Evolutionary conservation across 257 asterid species (phyloP).

Genomic region (Cynanchum wilfordii): DNA sequence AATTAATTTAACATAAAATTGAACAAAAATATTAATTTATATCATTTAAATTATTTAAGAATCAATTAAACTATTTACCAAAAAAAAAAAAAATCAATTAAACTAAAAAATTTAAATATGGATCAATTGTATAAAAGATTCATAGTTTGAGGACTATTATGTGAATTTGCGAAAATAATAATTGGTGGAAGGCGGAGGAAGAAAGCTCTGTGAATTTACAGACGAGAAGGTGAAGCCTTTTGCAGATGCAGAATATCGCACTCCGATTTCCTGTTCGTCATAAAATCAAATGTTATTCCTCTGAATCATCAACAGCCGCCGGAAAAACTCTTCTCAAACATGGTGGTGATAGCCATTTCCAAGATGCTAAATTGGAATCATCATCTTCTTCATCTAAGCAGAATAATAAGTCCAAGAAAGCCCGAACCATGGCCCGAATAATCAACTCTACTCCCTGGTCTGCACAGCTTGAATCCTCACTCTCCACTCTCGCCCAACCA

Average conservation of each 20-base stretch:
- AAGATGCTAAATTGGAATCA: slow-evolving; percentile 17
- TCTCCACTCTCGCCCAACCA: slow-evolving; percentile 30
- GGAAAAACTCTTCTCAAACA: neutral
- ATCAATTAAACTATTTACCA: too few species aligned
- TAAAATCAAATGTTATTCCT: slow-evolving; percentile 12
- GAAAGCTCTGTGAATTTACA: neutral
- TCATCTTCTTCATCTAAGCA: slow-evolving; percentile 16
- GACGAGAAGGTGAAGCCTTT: neutral
- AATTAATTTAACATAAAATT: too few species aligned
- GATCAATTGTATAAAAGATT: too few species aligned
- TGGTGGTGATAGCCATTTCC: neutral
- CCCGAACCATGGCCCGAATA: slow-evolving; percentile 46
- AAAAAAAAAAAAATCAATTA: too few species aligned
- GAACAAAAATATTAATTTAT: too few species aligned
- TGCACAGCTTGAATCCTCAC: slow-evolving; percentile 40
- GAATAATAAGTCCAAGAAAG: slow-evolving; percentile 36
- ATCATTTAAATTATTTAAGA: too few species aligned
- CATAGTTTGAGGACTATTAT: too few species aligned
- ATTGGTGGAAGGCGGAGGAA: neutral
- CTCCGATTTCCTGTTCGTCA: neutral
- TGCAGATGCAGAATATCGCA: neutral
- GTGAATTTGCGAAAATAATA: too few species aligned
- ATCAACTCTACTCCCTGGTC: slow-evolving; percentile 73
- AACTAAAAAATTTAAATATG: too few species aligned
- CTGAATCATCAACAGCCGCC: slow-evolving; percentile 5